These are phyloP conservation scores for Protomyces macrosporus DNA, from an alignment of 1,139 yeast genomes.

Conservation along the genomic window DNA sequence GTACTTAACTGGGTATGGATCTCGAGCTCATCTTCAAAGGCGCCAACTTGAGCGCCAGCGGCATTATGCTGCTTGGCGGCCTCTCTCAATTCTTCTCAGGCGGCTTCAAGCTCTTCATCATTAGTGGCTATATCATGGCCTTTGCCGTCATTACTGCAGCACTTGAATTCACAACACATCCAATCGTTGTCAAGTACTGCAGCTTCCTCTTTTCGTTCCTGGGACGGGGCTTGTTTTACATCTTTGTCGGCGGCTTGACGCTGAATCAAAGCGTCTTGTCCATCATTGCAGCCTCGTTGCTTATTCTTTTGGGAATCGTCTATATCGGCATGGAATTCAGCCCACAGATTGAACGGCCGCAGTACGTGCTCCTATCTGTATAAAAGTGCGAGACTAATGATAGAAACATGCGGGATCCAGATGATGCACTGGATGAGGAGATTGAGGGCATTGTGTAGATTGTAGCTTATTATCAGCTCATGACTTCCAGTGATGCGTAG, in stretches of 20 bases:
- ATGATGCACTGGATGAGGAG: conserved; percentile 8
- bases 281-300: background rate
- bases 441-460: conserved; percentile 14
- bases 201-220: conserved; percentile 11
- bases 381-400: background rate
- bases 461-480: background rate
- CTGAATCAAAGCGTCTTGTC: conserved; percentile 1
- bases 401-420: conserved; percentile 8
- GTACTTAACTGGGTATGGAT: background rate
- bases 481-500: background rate
- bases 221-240: conserved; percentile 10
- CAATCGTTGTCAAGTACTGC: conserved; percentile 2
- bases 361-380: background rate
- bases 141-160: conserved; percentile 4
- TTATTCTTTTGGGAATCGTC: conserved; percentile 1
- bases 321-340: conserved; percentile 4
- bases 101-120: conserved; percentile 5
- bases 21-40: conserved; percentile 2
- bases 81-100: background rate
- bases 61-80: conserved; percentile 1
- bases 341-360: conserved; percentile 11
- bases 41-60: conserved; percentile 5
- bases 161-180: conserved; percentile 3
- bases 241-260: background rate
- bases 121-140: conserved; percentile 1